These are phyloP conservation scores for Lipomyces orientalis DNA, from an alignment of 805 yeast genomes.

Conservation along the genomic window DNA sequence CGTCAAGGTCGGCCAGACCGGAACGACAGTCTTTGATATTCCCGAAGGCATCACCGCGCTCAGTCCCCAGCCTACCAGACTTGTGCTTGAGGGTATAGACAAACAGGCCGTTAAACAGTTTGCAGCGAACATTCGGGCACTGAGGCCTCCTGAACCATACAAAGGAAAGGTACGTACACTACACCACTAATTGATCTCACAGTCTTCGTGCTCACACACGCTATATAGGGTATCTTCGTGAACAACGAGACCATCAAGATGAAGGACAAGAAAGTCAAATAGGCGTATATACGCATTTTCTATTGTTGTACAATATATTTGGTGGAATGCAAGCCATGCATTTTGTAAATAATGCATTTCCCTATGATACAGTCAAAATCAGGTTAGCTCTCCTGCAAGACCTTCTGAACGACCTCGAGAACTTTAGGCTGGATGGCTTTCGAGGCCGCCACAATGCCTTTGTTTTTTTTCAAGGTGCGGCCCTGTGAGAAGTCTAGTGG, in stretches of 20 bases:
- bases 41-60: conserved; percentile 78
- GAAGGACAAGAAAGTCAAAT: conserved; percentile 93
- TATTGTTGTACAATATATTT: not conserved
- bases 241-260: conserved; percentile 88
- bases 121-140: conserved; percentile 85
- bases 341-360: not conserved
- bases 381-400: conserved; percentile 16
- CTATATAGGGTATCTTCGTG: conserved; percentile 73
- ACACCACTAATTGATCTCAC: not conserved
- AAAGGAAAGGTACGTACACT: conserved; percentile 70
- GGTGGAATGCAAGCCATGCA: conserved; percentile 6
- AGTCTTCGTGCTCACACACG: not conserved
- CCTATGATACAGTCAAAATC: not conserved
- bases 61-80: conserved; percentile 83
- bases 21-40: conserved; percentile 72
- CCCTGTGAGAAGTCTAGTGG: conserved; percentile 85
- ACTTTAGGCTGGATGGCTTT: conserved; percentile 30
- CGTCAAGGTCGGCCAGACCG: conserved; percentile 87
- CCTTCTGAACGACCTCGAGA: conserved; percentile 34
- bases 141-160: conserved; percentile 97
- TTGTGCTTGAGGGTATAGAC: conserved; percentile 84
- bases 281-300: conserved; percentile 34
- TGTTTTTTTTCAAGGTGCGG: conserved; percentile 69
- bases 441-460: conserved; percentile 89
- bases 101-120: conserved; percentile 85